A percentile compares a stretch with the other conserved stretches of the same genome.
phyloP scores from a whole-genome alignment of 179 eudicot genomes.

The Corrigiola litoralis region DNA sequence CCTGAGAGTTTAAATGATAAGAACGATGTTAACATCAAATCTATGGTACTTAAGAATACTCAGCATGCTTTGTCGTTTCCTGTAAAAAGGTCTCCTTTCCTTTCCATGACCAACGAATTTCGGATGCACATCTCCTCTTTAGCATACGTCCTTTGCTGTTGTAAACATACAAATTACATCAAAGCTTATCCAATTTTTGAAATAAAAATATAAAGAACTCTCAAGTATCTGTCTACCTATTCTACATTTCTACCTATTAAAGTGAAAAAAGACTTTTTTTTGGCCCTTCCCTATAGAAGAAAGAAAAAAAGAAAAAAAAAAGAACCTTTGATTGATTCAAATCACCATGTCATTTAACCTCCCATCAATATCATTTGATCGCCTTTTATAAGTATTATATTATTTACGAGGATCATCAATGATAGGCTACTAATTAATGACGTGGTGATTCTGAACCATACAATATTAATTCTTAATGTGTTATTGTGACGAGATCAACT shows the following conservation, averaged over 20 bases:
- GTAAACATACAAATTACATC: neutral
- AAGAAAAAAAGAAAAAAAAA: too few species aligned
- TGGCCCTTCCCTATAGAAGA: too few species aligned
- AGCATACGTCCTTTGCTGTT: neutral
- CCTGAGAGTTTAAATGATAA: neutral
- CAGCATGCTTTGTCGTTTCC: neutral
- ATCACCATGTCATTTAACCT: too few species aligned
- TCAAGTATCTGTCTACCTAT: neutral
- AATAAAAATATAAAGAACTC: neutral
- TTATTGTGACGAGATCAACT: neutral
- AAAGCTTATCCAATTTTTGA: too few species aligned
- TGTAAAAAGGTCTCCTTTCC: neutral
- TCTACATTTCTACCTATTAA: too few species aligned
- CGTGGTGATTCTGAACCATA: neutral
- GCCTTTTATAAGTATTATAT: too few species aligned
- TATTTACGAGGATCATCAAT: too few species aligned
- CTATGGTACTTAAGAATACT: neutral
- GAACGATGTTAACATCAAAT: conserved; percentile 9
- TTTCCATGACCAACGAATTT: neutral
- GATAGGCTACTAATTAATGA: too few species aligned
- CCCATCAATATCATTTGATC: too few species aligned
- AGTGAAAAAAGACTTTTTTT: too few species aligned
- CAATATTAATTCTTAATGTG: too few species aligned
- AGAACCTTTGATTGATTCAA: too few species aligned
- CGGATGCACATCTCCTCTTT: neutral